Evolutionary conservation across 2,329 filamentous ascomycete species (phyloP), one percentile per base, ranked within the genome.

Genomic region (Tolypocladium amazonense): DNA sequence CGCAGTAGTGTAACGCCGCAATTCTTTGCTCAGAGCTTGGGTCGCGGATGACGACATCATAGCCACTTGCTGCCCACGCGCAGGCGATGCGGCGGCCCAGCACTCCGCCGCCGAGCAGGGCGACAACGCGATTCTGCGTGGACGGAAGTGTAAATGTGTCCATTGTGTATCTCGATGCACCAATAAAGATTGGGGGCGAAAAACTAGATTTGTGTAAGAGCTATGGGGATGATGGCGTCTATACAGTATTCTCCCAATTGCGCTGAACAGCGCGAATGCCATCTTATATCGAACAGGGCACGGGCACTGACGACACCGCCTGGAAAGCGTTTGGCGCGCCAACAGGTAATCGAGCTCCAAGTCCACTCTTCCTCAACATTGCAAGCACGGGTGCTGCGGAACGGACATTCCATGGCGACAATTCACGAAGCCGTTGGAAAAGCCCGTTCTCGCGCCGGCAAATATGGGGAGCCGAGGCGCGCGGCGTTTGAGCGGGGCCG

Each of bases 41-140:
- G 30, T 81, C 79, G 15, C 73, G 70, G 59, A 81, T 72, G 30
- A 69, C 60, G 9, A 80, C 76, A 25, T 74, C 64, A 62, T 75
- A 76, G 2, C 79, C 79, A 6, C 69, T 72, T 0, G 76, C 69
- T 12, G 70, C 72, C 74, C 75, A 80, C 52, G 63, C 67, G 33
- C 70, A 71, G 4, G 70, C 73, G 18, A 78, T 75, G 20, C 76
- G 70, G 11, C 76, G 73, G 6, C 76, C 76, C 0, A 79, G 68
- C 0, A 78, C 75, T 1, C 76, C 77, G 7, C 67, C 76, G 2
- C 76, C 77, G 25, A 79, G 66, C 18, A 79, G 63, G 5, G 69
- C 65, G 33, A 78, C 70, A 4, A 72, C 69, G 27, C 47, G 47
- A 30, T n/a, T 2, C 4, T 50, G 25, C 27, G 27, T 30, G 3